A percentile compares a stretch with the other conserved stretches of the same genome.
phyloP scores from a whole-genome alignment of 805 yeast genomes.

The Lipomyces yamadae region DNA sequence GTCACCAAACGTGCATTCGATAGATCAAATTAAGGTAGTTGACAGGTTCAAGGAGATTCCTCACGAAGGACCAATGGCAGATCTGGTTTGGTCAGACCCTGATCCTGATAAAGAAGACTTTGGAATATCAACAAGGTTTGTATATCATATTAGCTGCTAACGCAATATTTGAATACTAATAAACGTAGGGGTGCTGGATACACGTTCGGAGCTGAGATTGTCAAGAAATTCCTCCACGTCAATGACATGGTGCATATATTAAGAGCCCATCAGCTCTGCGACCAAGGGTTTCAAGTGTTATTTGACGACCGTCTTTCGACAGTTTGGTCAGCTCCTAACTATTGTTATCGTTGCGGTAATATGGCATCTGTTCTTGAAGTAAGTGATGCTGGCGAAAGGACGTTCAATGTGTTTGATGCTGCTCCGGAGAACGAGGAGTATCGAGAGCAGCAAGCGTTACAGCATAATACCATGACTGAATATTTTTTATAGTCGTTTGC shows the following conservation, averaged over 20 bases:
- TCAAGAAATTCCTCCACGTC: slow-evolving; percentile 77
- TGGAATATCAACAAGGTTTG: slow-evolving; percentile 68
- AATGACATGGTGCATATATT: slow-evolving; percentile 81
- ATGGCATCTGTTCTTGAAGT: slow-evolving; percentile 96
- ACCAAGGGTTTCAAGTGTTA: slow-evolving; percentile 91
- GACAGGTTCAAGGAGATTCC: slow-evolving; percentile 95
- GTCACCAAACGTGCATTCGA: slow-evolving; percentile 91
- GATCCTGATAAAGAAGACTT: slow-evolving; percentile 81
- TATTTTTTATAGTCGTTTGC: slow-evolving; percentile 30
- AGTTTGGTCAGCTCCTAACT: slow-evolving; percentile 98
- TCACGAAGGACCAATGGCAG: slow-evolving; percentile 99
- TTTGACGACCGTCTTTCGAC: slow-evolving; percentile 91
- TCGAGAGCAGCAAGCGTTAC: slow-evolving; percentile 38
- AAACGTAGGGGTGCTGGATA: slow-evolving; percentile 90
- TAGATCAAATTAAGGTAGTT: slow-evolving; percentile 87
- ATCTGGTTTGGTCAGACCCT: slow-evolving; percentile 97
- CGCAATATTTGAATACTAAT: not conserved
- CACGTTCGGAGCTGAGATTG: slow-evolving; percentile 90
- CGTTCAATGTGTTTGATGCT: slow-evolving; percentile 93
- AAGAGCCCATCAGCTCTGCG: slow-evolving; percentile 95
- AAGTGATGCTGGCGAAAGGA: slow-evolving; percentile 65
- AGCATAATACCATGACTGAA: slow-evolving; percentile 29
- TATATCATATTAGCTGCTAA: not conserved
- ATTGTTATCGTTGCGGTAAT: slow-evolving; percentile 96
- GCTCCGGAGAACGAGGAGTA: slow-evolving; percentile 86